These are phyloP conservation scores for Juglanconis juglandina DNA, from an alignment of 2,329 filamentous ascomycete species.

Conservation along the genomic window DNA sequence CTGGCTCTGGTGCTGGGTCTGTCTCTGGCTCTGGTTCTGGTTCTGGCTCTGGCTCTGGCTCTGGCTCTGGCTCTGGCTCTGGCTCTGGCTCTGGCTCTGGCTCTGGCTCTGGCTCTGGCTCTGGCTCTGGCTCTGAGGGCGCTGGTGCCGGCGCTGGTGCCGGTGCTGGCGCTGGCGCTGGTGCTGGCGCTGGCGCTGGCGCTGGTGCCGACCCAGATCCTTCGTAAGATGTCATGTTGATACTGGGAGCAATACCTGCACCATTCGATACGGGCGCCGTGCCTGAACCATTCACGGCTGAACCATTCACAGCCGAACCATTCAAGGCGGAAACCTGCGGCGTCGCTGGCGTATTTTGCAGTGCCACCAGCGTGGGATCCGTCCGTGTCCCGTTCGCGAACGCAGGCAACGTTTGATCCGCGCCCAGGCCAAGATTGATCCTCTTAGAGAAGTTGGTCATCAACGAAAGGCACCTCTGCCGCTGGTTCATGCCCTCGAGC, in stretches of 20 bases:
- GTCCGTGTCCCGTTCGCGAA: slow-evolving; percentile 6
- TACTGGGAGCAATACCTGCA: not conserved
- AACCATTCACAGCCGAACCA: no score
- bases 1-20: no score
- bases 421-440: slow-evolving; percentile 1
- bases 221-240: not conserved
- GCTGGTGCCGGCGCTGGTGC: no score
- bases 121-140: no score
- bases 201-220: not conserved
- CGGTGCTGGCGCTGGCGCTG: no score
- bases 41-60: no score
- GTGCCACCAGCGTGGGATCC: slow-evolving; percentile 4
- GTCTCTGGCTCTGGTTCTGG: no score
- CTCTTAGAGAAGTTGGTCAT: not conserved
- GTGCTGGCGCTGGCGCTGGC: no score
- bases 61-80: no score
- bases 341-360: not conserved
- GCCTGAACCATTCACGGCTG: no score
- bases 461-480: slow-evolving; percentile 4
- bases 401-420: not conserved
- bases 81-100: no score
- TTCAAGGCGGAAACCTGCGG: not conserved
- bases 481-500: slow-evolving; percentile 12
- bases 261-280: not conserved
- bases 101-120: no score